Conservation (phyloP, 169 alveolate genomes). For the Eimeria tenella region DNA sequence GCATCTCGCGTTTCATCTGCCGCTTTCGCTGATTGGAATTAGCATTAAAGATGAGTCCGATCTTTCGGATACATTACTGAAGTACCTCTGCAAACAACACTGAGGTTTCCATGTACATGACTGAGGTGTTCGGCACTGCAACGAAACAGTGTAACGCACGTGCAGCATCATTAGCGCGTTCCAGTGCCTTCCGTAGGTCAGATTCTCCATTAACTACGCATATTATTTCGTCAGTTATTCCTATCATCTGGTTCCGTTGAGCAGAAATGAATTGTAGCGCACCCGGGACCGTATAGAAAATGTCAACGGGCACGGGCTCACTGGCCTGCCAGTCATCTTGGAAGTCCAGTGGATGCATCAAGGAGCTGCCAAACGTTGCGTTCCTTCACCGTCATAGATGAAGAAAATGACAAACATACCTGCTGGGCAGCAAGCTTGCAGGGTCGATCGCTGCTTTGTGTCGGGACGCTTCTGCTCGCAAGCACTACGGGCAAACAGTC, state of each 20-base stretch:
- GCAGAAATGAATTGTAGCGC: background rate
- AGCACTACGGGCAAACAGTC: background rate
- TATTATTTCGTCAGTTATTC: too few species aligned
- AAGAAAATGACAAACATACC: background rate
- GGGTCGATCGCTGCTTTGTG: conserved; percentile 35
- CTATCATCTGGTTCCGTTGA: background rate
- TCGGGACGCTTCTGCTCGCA: background rate
- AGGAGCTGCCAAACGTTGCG: conserved; percentile 41
- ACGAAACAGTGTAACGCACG: conserved; percentile 21
- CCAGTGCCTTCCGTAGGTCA: conserved; percentile 53
- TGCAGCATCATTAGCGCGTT: conserved; percentile 72
- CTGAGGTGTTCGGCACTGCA: background rate
- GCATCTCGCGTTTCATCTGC: conserved; percentile 41
- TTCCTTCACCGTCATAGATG: background rate
- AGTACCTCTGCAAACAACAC: conserved; percentile 47
- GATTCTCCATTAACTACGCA: conserved; percentile 69
- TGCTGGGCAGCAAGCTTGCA: conserved; percentile 62
- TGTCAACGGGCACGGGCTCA: conserved; percentile 77
- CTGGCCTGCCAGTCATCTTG: conserved; percentile 80
- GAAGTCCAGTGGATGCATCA: conserved; percentile 69
- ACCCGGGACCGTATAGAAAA: conserved; percentile 78
- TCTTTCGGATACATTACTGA: background rate
- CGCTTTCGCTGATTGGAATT: conserved; percentile 13
- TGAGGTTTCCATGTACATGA: background rate
- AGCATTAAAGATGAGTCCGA: background rate